Base-by-base conservation (phyloP, 495 filamentous ascomycete genomes). In the Pyronema domesticum region DNA sequence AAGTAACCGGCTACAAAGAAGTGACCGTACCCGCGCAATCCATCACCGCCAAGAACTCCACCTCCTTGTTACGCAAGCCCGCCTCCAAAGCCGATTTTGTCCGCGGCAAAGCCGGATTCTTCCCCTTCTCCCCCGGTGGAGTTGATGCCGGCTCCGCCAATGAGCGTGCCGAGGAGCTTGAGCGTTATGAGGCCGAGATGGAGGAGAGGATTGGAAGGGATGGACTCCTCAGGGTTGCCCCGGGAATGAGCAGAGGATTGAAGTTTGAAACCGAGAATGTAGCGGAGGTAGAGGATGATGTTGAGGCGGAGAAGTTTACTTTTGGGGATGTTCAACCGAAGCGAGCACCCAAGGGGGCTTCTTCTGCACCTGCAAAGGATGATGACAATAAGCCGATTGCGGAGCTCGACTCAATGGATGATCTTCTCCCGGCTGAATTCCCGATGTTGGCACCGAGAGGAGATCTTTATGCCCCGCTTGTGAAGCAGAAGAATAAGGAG, bases 41-140 rank as follows among this genome's bases (percentile, higher is more conserved):
- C 55, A 86, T 86, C 1, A 96, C 83, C 14, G 91, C 91, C 4
- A 98, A 98, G 70, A 95, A 94, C 62, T 95, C 89, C 18, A 98
- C 93, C 0, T 95, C 88, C 0, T 72, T 98, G 37, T 69, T 85
- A 8, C 77, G 91, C 39, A 91, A 91, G 60, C 89, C 89, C 23
- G 91, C 89, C 39, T 79, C 77, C 55, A 78, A 85, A 58, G 86
- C 85, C 37, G 89, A 96, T 50, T 94, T 96, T 66, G 89, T 98
- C 17, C 76, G 91, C n/a, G 91, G 91, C 13, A 88, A 83, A 15
- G 85, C 89, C 17, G 93, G 91, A 0, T 96, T 94, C 70, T 91
- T 95, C 57, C 91, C 91, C 3, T 98, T 98, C 63, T 82, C 86
- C 0, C 93, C 93, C 0, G 91, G 93, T 45, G 91, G 91, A 4